These are phyloP conservation scores for Jaapia argillacea DNA, from an alignment of 768 basidiomycete genomes.

Conservation along the genomic window DNA sequence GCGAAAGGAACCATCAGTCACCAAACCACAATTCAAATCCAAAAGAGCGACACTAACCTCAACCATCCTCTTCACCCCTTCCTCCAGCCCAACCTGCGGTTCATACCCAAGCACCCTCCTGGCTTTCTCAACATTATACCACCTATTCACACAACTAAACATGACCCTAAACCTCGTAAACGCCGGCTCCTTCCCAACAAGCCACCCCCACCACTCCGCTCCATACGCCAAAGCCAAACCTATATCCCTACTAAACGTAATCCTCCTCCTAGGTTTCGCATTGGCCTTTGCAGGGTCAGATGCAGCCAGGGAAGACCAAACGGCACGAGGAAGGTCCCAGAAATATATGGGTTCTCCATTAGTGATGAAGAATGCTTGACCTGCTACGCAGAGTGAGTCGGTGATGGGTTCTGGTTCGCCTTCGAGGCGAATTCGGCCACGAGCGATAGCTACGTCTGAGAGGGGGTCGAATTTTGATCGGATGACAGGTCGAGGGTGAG, in stretches of 20 bases:
- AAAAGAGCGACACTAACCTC: slow-evolving; percentile 51
- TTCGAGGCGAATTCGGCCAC: slow-evolving; percentile 10
- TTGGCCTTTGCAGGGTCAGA: slow-evolving; percentile 33
- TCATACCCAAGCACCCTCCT: slow-evolving; percentile 88
- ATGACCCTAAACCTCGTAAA: slow-evolving; percentile 83
- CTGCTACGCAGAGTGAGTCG: slow-evolving; percentile 72
- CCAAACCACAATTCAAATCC: not conserved
- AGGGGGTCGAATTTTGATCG: slow-evolving; percentile 82
- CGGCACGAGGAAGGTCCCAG: slow-evolving; percentile 81
- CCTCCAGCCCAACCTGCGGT: slow-evolving; percentile 80
- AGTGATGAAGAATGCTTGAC: slow-evolving; percentile 93
- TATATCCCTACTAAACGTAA: slow-evolving; percentile 46
- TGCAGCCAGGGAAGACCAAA: slow-evolving; percentile 68
- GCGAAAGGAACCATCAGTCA: not conserved
- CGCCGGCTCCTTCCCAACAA: slow-evolving; percentile 70
- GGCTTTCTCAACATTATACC: slow-evolving; percentile 93
- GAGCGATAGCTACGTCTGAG: slow-evolving; percentile 43
- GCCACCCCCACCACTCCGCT: slow-evolving; percentile 64
- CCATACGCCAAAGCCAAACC: slow-evolving; percentile 64
- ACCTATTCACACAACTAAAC: slow-evolving; percentile 70
- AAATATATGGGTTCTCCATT: slow-evolving; percentile 95
- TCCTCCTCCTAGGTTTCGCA: slow-evolving; percentile 30
- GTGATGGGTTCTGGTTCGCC: slow-evolving; percentile 1
- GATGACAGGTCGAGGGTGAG: slow-evolving; percentile 41
- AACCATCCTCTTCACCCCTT: slow-evolving; percentile 73